Percentiles rank a stretch among this genome's conserved stretches.
Conservation (phyloP, 1,284 basidiomycete species). For the Pulveroboletus sp. region DNA sequence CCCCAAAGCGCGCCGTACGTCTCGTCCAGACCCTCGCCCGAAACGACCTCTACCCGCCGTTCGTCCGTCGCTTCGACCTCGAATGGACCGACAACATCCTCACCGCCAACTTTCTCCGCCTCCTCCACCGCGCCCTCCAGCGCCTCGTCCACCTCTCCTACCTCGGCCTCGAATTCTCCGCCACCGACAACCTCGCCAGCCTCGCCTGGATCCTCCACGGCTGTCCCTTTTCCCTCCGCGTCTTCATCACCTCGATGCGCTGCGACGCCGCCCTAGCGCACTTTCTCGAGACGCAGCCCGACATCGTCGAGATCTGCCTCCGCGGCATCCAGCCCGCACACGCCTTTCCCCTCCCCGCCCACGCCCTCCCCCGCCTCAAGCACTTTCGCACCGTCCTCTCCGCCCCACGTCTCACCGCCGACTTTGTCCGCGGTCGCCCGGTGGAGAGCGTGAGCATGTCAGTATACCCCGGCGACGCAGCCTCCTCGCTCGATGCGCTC, state of each 20-base stretch:
- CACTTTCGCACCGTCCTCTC: slow-evolving; percentile 58
- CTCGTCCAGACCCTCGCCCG: slow-evolving; percentile 45
- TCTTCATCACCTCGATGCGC: slow-evolving; percentile 54
- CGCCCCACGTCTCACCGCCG: slow-evolving; percentile 45
- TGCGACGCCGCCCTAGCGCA: slow-evolving; percentile 47
- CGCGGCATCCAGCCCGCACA: slow-evolving; percentile 43
- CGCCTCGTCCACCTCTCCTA: slow-evolving; percentile 42
- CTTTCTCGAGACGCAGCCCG: slow-evolving; percentile 54
- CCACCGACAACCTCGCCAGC: slow-evolving; percentile 37
- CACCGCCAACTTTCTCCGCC: slow-evolving; percentile 48
- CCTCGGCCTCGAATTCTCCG: slow-evolving; percentile 51
- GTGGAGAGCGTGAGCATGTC: slow-evolving; percentile 55
- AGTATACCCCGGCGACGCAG: slow-evolving; percentile 44
- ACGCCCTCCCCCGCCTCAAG: slow-evolving; percentile 49
- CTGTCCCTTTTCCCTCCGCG: slow-evolving; percentile 44
- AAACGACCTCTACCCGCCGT: slow-evolving; percentile 36
- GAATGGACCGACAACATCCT: slow-evolving; percentile 39
- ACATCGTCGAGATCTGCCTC: slow-evolving; percentile 52
- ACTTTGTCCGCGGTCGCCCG: slow-evolving; percentile 51
- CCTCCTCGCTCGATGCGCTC: slow-evolving; percentile 47
- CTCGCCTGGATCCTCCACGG: slow-evolving; percentile 50
- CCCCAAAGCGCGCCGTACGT: slow-evolving; percentile 34
- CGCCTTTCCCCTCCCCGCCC: slow-evolving; percentile 41
- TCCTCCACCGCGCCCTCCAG: slow-evolving; percentile 47
- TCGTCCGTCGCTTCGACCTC: slow-evolving; percentile 48